These are phyloP conservation scores for Morella rubra DNA, from an alignment of 306 rosid genomes.

Conservation along the genomic window DNA sequence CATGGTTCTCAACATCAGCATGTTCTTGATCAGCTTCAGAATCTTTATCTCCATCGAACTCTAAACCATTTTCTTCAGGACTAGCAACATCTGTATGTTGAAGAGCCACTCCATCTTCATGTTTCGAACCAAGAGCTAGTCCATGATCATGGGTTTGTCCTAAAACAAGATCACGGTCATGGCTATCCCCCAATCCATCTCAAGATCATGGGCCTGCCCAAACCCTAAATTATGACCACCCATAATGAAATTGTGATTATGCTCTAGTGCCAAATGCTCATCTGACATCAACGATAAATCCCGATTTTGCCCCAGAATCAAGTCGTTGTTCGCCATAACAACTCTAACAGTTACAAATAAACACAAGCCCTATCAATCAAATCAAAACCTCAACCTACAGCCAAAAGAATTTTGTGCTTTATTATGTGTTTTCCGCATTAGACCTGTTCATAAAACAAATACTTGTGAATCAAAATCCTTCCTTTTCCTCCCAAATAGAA, in stretches of 20 bases:
- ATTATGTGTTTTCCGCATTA: slow-evolving; percentile 3
- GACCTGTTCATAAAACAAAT: slow-evolving; percentile 21
- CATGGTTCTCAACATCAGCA: slow-evolving; percentile 26
- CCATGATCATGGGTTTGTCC: slow-evolving; percentile 29
- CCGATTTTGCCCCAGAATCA: slow-evolving; percentile 28
- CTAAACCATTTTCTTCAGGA: slow-evolving; percentile 32
- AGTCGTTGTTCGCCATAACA: slow-evolving; percentile 36
- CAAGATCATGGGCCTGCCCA: slow-evolving; percentile 21
- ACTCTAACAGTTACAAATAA: slow-evolving; percentile 1
- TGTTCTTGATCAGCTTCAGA: slow-evolving; percentile 28
- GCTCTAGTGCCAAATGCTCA: slow-evolving; percentile 22
- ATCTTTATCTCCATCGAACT: slow-evolving; percentile 26
- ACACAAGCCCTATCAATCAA: neutral
- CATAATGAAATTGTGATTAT: slow-evolving; percentile 15
- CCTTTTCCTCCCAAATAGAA: neutral
- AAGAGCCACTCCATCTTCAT: slow-evolving; percentile 30
- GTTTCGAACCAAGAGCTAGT: slow-evolving; percentile 18
- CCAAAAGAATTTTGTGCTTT: neutral
- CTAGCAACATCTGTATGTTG: slow-evolving; percentile 27
- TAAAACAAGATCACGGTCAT: slow-evolving; percentile 21
- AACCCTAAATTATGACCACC: slow-evolving; percentile 21
- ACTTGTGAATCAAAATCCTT: neutral
- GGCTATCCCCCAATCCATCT: slow-evolving; percentile 27
- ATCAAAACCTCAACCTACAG: slow-evolving; percentile 14
- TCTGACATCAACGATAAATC: slow-evolving; percentile 9